Percentiles rank a stretch among this genome's conserved stretches.
Conservation (phyloP, 352 stramenopile species). For the Phytophthora multivora region DNA sequence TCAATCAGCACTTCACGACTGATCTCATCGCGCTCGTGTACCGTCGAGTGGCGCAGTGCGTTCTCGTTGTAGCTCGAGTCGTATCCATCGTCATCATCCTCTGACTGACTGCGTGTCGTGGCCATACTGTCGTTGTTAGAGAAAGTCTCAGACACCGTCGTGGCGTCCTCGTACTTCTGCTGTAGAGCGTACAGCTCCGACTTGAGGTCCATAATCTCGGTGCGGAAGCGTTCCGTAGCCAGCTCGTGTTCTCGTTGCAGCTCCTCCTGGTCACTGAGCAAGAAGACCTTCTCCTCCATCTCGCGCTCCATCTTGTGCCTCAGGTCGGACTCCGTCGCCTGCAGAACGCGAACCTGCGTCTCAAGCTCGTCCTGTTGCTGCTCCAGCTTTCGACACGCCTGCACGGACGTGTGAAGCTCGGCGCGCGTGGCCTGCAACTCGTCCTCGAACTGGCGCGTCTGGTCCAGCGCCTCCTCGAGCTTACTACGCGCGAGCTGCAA, state of each 20-base stretch:
- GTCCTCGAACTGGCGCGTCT: slow-evolving; percentile 58
- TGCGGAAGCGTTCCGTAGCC: slow-evolving; percentile 75
- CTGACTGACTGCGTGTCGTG: slow-evolving; percentile 35
- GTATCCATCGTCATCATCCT: slow-evolving; percentile 43
- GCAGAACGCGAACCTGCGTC: slow-evolving; percentile 83
- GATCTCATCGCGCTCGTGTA: slow-evolving; percentile 64
- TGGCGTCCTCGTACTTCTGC: slow-evolving; percentile 57
- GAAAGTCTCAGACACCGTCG: slow-evolving; percentile 22
- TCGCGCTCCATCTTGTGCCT: slow-evolving; percentile 85
- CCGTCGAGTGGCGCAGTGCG: slow-evolving; percentile 49
- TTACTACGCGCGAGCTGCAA: slow-evolving; percentile 50
- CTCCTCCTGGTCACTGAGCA: slow-evolving; percentile 84
- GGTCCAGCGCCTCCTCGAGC: slow-evolving; percentile 57
- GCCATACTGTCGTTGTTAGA: slow-evolving; percentile 42
- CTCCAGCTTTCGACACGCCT: slow-evolving; percentile 58
- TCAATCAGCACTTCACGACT: slow-evolving; percentile 73
- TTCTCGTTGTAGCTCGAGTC: slow-evolving; percentile 44
- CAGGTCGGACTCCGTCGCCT: slow-evolving; percentile 79
- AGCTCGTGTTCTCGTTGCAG: slow-evolving; percentile 82
- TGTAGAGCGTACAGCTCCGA: slow-evolving; percentile 81
- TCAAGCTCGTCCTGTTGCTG: slow-evolving; percentile 80
- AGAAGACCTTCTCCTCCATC: slow-evolving; percentile 88
- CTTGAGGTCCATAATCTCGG: slow-evolving; percentile 87
- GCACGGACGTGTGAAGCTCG: slow-evolving; percentile 45
- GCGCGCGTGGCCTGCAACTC: slow-evolving; percentile 49